Base-by-base conservation (phyloP, 208 protist species). In the Trichomonas tenax region DNA sequence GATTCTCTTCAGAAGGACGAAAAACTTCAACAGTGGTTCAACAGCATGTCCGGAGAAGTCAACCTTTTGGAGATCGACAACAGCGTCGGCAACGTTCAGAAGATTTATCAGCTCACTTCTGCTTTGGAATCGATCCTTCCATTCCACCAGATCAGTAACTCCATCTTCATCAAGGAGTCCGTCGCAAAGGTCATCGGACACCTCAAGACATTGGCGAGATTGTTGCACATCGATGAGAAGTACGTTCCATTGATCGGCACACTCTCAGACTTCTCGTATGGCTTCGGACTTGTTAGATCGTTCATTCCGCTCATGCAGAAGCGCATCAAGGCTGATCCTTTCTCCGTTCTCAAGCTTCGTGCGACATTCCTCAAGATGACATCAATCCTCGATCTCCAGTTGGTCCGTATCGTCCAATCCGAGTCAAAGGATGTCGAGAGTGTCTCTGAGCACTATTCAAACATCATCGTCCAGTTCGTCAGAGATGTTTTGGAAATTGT, bases 311-410 rank as follows among this genome's bases (percentile, higher is more conserved):
- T 98, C 40, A 99, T 99, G 97, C 99, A 99, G 96, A 97, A 95
- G 14, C 97, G 97, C 95, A 99, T 99, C 90, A 98, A 98, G 96
- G 96, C 49, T 31, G 84, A 97, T 84, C 95, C 97, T n/a, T 95
- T 82, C 84, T 51, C 96, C 0, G 96, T 97, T 34, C 31, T 97
- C 0, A 82, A 99, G 96, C 98, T 99, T 93, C 97, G 99, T 31
- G 97, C 98, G 0, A 98, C 99, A 11, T 99, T 99, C 96, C 97
- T 99, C 40, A 99, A 99, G 96, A 97, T 99, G 4, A 97, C 98
- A 8, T 98, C 98, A 0, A 97, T 99, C 82, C 97, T 99, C 17
- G 98, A 99, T 95, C 96, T 99, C n/a, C 98, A 98, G 48, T 98
- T 99, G 58, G 97, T 98, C 38, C 97, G 98, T 95, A 99, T 99